phyloP scores from a whole-genome alignment of 106 monocot species.

The Dioscorea zingiberensis region DNA sequence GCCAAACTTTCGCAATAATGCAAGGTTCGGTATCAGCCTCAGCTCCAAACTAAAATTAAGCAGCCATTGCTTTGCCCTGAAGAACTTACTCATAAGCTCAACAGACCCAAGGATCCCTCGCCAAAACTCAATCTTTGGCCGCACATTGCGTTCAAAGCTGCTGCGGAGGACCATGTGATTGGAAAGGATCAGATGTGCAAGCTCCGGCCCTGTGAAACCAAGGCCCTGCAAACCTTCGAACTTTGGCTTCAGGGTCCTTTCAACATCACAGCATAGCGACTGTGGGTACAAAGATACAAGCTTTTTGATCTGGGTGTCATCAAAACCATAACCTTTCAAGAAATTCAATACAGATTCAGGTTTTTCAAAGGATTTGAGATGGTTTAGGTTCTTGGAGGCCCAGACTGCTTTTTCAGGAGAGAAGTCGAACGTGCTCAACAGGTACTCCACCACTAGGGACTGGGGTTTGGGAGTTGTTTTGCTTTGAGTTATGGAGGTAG shows the following conservation, averaged over 20 bases:
- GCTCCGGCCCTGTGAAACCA: conserved; percentile 9
- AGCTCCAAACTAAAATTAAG: background rate
- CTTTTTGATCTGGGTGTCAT: conserved; percentile 7
- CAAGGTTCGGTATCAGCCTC: conserved; percentile 1
- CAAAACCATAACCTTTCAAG: conserved; percentile 8
- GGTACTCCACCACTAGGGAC: conserved; percentile 16
- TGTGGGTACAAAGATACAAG: background rate
- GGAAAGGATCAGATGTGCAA: conserved; percentile 5
- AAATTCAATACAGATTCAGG: conserved; percentile 21
- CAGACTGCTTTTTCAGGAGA: conserved; percentile 13
- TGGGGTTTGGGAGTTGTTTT: background rate
- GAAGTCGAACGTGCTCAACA: conserved; percentile 22
- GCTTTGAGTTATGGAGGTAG: too few relatives aligned
- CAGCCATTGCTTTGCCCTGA: background rate
- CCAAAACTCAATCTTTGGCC: conserved; percentile 5
- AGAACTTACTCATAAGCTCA: background rate
- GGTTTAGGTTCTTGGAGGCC: conserved; percentile 8
- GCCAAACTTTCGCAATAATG: background rate
- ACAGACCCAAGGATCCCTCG: background rate
- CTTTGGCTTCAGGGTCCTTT: conserved; percentile 24
- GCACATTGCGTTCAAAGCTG: background rate
- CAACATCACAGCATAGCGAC: conserved; percentile 14
- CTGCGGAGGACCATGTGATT: background rate
- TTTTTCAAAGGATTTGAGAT: conserved; percentile 19
- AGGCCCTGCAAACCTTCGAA: conserved; percentile 4